These are phyloP conservation scores for Suhomyces sp. DNA, from an alignment of 805 yeast species.

Conservation along the genomic window DNA sequence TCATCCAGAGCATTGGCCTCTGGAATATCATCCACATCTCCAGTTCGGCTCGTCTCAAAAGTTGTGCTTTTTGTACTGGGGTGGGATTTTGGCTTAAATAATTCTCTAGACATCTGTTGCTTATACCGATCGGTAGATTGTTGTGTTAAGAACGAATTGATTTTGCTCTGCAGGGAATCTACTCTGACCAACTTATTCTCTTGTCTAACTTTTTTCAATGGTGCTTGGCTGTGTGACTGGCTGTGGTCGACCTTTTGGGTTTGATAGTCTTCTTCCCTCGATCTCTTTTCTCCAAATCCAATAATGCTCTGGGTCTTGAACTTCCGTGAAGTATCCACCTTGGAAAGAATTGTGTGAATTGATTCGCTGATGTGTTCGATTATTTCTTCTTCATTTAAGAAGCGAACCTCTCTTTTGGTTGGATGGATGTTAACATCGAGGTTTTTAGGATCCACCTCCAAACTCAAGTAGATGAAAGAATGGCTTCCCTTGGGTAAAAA, in stretches of 20 bases:
- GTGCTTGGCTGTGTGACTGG: too few relatives aligned
- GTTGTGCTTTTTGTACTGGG: too few relatives aligned
- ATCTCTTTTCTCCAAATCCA: slow-evolving; percentile 7
- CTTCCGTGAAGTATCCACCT: slow-evolving; percentile 64
- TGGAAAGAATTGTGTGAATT: slow-evolving; percentile 51
- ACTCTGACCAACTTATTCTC: slow-evolving; percentile 73
- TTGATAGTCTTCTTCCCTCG: slow-evolving; percentile 3
- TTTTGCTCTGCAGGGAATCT: slow-evolving; percentile 58
- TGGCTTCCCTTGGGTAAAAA: slow-evolving; percentile 74
- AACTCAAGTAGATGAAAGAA: slow-evolving; percentile 74
- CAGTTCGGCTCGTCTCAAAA: too few relatives aligned
- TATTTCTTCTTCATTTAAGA: slow-evolving; percentile 83
- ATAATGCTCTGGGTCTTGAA: slow-evolving; percentile 64
- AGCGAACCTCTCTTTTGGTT: slow-evolving; percentile 87
- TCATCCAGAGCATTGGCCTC: background rate
- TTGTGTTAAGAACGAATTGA: slow-evolving; percentile 15
- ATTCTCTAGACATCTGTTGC: too few relatives aligned
- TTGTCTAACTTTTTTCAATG: slow-evolving; percentile 40
- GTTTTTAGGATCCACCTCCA: slow-evolving; percentile 64
- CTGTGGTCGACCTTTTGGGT: too few relatives aligned
- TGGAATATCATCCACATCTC: background rate
- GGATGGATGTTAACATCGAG: slow-evolving; percentile 96
- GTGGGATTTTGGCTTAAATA: too few relatives aligned
- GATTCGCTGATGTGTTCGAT: slow-evolving; percentile 54
- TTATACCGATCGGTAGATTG: background rate